Base-by-base conservation (phyloP, 1,284 basidiomycete genomes). In the Hypsizygus ulmarius region DNA sequence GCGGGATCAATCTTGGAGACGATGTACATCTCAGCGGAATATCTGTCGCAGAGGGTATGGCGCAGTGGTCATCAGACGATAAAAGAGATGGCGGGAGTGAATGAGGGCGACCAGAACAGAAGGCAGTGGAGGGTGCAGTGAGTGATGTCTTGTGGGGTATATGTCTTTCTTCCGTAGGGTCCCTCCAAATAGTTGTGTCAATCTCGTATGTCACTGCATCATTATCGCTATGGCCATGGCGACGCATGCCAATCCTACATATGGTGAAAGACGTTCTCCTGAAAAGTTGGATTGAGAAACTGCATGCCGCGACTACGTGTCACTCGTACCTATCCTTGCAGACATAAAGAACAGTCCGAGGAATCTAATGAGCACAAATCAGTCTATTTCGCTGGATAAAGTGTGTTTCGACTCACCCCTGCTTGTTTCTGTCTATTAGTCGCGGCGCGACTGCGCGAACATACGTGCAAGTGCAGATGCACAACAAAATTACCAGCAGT, bases 381-480 rank as follows among this genome's bases (percentile, higher is more conserved):
- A n/a, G 28, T 45, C 42, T 41, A 30, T 30, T 21, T 27, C 2
- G 28, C 27, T 8, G 4, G 2, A 29, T 16, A 11, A 32, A 7
- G 12, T 35, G 9, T 35, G 25, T 36, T 30, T 11, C 1, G 2
- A 74, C 82, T 62, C 59, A 94, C 95, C 96, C 97, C 67, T 93
- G 79, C 72, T 94, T 93, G 68, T 99, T 98, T 52, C 90, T 77
- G 67, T 99, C 97, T 21, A 99, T 79, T 5, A 99, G 71, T 18
- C 89, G 79, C 3, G 96, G 96, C 3, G 91, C 87, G 2, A 93
- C 85, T 0, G 92, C 87, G 46, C 96, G 84, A 12, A 96, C 79
- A 65, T 99, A 99, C 2, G 97, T 96, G 75, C 93, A 97, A 37
- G 96, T 98, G 74, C 97, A 99, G 53, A 98, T 94, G 64, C 90